These are phyloP conservation scores for Truncatella angustata DNA, from an alignment of 2,329 filamentous ascomycete species.

Conservation along the genomic window DNA sequence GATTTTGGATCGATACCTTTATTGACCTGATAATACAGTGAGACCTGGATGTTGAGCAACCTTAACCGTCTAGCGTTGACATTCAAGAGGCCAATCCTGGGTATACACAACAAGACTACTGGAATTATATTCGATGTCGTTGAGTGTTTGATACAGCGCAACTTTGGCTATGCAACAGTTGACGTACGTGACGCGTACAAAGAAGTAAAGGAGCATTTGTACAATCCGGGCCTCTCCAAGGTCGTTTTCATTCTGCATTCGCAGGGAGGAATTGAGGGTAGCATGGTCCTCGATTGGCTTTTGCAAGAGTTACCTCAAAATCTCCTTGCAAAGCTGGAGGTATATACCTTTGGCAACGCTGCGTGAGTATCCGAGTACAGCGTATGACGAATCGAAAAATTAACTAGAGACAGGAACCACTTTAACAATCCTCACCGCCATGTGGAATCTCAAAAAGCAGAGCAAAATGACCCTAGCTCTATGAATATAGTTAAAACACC, in stretches of 20 bases:
- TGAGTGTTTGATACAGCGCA: conserved; percentile 75
- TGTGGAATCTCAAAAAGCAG: conserved; percentile 39
- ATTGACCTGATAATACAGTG: conserved; percentile 34
- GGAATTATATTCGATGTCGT: conserved; percentile 75
- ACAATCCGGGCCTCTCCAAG: conserved; percentile 61
- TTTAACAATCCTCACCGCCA: conserved; percentile 73
- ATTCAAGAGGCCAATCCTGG: conserved; percentile 68
- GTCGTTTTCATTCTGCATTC: conserved; percentile 74
- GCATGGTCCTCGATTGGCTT: conserved; percentile 74
- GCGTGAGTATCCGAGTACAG: conserved; percentile 34
- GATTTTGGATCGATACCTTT: too few species aligned
- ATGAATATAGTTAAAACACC: conserved; percentile 29
- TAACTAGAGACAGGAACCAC: conserved; percentile 49
- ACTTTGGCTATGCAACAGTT: conserved; percentile 67
- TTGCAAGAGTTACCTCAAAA: conserved; percentile 68
- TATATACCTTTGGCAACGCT: conserved; percentile 76
- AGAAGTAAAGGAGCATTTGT: conserved; percentile 61
- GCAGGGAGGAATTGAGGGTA: conserved; percentile 73
- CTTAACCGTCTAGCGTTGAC: conserved; percentile 69
- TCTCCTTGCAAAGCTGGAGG: conserved; percentile 66
- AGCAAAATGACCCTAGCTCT: conserved; percentile 31
- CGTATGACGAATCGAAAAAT: neutral
- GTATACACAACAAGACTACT: conserved; percentile 73
- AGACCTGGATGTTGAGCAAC: conserved; percentile 68
- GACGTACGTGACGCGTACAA: conserved; percentile 64